Evolutionary conservation across 2,329 filamentous ascomycete species (phyloP).

Genomic region (Thelonectria olida): DNA sequence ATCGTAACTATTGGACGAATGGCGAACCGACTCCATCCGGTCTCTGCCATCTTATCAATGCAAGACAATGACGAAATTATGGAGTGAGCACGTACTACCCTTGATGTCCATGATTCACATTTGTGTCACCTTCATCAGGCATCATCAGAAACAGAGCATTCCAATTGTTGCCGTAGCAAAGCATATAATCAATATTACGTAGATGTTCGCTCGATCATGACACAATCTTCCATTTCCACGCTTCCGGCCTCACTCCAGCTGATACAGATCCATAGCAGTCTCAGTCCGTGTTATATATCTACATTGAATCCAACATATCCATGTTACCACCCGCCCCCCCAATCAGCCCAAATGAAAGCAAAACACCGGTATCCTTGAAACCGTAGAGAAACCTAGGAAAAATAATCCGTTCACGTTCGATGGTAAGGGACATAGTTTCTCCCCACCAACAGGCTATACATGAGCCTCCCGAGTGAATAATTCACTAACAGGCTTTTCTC

Average conservation of each 20-base stretch:
- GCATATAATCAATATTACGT: neutral
- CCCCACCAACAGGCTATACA: slow-evolving; percentile 27
- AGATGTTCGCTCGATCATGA: neutral
- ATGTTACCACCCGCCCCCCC: slow-evolving; percentile 10
- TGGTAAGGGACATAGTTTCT: slow-evolving; percentile 14
- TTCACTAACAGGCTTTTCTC: slow-evolving; percentile 24
- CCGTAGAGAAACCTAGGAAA: slow-evolving; percentile 20
- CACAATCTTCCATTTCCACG: slow-evolving; percentile 28
- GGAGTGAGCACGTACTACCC: neutral
- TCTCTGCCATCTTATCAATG: slow-evolving; percentile 1
- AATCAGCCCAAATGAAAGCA: slow-evolving; percentile 25
- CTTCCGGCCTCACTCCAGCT: slow-evolving; percentile 9
- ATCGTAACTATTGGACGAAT: no score
- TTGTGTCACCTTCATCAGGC: neutral
- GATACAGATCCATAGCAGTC: slow-evolving; percentile 22
- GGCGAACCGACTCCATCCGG: no score
- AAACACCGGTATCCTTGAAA: slow-evolving; percentile 29
- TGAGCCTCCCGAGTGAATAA: slow-evolving; percentile 16
- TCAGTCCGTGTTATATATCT: slow-evolving; percentile 34
- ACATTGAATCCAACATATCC: slow-evolving; percentile 30
- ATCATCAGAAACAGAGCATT: neutral
- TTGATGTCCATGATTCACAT: neutral
- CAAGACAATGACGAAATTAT: slow-evolving; percentile 9
- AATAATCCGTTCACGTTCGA: slow-evolving; percentile 28
- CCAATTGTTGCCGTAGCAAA: neutral